phyloP scores from a whole-genome alignment of 129 eudicot species.

The Chrysanthemum makinoi region DNA sequence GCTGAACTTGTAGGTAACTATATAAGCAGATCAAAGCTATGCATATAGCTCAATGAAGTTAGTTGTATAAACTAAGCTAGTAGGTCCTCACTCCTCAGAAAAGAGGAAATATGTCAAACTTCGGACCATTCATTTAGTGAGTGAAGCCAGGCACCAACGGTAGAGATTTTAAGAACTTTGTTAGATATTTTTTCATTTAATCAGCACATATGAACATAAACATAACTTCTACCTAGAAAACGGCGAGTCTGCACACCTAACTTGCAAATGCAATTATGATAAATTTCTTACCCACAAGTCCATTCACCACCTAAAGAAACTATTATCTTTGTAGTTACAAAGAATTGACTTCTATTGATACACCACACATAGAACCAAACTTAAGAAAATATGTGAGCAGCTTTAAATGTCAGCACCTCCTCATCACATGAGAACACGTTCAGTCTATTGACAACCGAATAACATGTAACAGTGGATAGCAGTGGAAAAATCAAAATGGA shows the following conservation, averaged over 20 bases:
- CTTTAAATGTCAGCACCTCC: neutral
- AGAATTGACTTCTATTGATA: neutral
- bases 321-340: constrained; percentile 3
- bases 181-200: neutral
- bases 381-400: neutral
- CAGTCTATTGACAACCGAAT: neutral
- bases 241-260: neutral
- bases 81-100: neutral
- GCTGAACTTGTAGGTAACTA: neutral
- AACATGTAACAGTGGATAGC: neutral
- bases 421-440: constrained; percentile 8
- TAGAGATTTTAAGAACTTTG: neutral
- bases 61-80: neutral
- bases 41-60: neutral
- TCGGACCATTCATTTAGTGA: constrained; percentile 1
- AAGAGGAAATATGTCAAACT: neutral
- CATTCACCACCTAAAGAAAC: neutral
- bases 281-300: neutral
- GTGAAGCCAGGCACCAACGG: too few species aligned
- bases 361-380: too few species aligned
- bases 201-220: neutral
- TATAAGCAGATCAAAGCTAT: neutral
- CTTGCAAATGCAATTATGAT: constrained; percentile 8
- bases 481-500: neutral
- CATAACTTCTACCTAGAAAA: too few species aligned